These are phyloP conservation scores for Hypomontagnella submonticulosa DNA, from an alignment of 495 filamentous ascomycete genomes.

Conservation along the genomic window DNA sequence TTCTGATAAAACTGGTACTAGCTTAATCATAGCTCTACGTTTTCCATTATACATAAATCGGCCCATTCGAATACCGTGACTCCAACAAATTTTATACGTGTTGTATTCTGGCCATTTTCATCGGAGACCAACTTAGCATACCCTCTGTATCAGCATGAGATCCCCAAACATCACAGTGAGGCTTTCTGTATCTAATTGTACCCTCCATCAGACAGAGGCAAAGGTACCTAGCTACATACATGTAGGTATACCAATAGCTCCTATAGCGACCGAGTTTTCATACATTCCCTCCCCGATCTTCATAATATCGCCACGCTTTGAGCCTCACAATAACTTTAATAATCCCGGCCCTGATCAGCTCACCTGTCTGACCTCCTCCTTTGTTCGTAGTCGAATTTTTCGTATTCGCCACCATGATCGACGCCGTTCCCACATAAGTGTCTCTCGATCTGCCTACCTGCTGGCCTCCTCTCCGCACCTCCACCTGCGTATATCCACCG, in stretches of 20 bases:
- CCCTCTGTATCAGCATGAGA: too few species aligned
- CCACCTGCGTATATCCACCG: not conserved
- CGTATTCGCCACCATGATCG: slow-evolving; percentile 25
- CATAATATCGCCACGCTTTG: not conserved
- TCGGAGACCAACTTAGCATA: too few species aligned
- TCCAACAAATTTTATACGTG: too few species aligned
- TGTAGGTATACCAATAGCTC: too few species aligned
- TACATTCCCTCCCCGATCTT: slow-evolving; percentile 4
- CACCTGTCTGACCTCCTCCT: not conserved
- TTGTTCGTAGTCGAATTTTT: too few species aligned
- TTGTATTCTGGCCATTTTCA: too few species aligned
- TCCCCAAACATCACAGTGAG: too few species aligned
- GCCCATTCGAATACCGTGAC: too few species aligned
- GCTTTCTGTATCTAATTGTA: too few species aligned
- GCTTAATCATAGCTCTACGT: not conserved
- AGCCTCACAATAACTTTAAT: slow-evolving; percentile 19
- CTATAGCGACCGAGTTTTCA: not conserved
- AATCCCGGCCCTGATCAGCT: slow-evolving; percentile 16
- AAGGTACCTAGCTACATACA: too few species aligned
- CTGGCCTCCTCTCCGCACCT: slow-evolving; percentile 18
- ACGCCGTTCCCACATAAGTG: slow-evolving; percentile 8
- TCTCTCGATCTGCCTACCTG: not conserved
- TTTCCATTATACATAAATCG: too few species aligned
- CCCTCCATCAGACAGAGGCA: too few species aligned
- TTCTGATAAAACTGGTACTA: slow-evolving; percentile 4